Evolutionary conservation across 2,329 filamentous ascomycete genomes (phyloP), one percentile per base, ranked within the genome.

Genomic region (Xylariaceae sp.): DNA sequence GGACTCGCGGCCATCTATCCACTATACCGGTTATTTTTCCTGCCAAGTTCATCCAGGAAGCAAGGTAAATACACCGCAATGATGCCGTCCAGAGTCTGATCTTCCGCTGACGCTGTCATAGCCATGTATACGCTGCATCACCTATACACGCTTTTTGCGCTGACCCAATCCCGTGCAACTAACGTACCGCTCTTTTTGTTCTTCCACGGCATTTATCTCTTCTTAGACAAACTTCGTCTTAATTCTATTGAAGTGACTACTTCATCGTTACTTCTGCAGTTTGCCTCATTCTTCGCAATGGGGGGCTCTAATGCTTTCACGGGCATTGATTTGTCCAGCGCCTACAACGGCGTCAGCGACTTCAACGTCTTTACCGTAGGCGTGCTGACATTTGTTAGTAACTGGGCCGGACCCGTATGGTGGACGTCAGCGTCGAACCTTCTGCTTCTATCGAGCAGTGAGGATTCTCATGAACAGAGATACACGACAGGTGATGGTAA

Each of bases 281-380:
- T 91, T 72, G 77, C 83, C 37, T 85, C 87, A 50, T 99, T 96
- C 78, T 99, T 97, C 69, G 87, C 89, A 32, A 84, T 90, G 59
- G 94, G 91, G 29, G 91, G 91, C 68, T 89, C 89, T 46, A 99
- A 99, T 70, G 88, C 94, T 41, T 96, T 99, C 62, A 95, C 91
- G 9, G 92, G 88, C n/a, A 84, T 99, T 64, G 91, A 97, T 67
- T 80, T 99, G 26, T 95, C 90, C 4, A 95, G 87, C 67, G 91
- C 91, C 0, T 99, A 99, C 73, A 99, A 99, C 65, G 94, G 94
- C 59, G 79, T 99, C 39, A 81, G 80, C 48, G 83, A 79, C 53
- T 99, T 95, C 75, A 91, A 88, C 66, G 77, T 94, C 59, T 60
- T 84, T n/a, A 79, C 85, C 12, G 94, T 99, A 12, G 94, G 90